phyloP scores from a whole-genome alignment of 2,329 filamentous ascomycete species.

The Nectriaceae sp. region DNA sequence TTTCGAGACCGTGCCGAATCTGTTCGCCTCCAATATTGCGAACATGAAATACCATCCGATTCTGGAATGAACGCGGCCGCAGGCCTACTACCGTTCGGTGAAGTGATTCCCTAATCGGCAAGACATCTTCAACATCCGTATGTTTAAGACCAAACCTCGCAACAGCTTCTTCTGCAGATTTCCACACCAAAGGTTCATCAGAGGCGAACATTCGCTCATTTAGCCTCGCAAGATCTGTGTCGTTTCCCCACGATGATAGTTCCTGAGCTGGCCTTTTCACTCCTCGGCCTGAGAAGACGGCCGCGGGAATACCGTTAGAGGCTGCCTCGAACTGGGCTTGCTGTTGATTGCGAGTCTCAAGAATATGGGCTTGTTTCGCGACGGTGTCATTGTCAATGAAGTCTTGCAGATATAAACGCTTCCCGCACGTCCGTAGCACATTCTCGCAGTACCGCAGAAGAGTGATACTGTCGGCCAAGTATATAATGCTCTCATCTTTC shows the following conservation, averaged over 20 bases:
- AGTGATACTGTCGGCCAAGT: slow-evolving; percentile 39
- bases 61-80: slow-evolving; percentile 37
- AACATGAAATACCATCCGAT: slow-evolving; percentile 34
- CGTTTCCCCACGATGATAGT: neutral
- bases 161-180: slow-evolving; percentile 8
- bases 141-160: slow-evolving; percentile 18
- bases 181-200: too few relatives aligned
- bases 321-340: slow-evolving; percentile 13
- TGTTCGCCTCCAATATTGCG: slow-evolving; percentile 16
- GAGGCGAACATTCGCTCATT: too few relatives aligned
- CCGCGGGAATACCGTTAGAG: too few relatives aligned
- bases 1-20: slow-evolving; percentile 30
- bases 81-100: slow-evolving; percentile 32
- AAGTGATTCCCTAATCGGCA: slow-evolving; percentile 32
- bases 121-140: slow-evolving; percentile 29
- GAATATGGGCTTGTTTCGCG: slow-evolving; percentile 31
- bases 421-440: slow-evolving; percentile 28
- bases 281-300: too few relatives aligned
- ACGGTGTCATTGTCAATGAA: slow-evolving; percentile 33
- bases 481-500: slow-evolving; percentile 26
- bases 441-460: slow-evolving; percentile 39
- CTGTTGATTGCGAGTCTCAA: slow-evolving; percentile 23
- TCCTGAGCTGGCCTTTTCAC: neutral
- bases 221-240: too few relatives aligned
- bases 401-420: slow-evolving; percentile 38